phyloP scores from a whole-genome alignment of 371 early-diverging fungal species.

The Apophysomyces sp. region DNA sequence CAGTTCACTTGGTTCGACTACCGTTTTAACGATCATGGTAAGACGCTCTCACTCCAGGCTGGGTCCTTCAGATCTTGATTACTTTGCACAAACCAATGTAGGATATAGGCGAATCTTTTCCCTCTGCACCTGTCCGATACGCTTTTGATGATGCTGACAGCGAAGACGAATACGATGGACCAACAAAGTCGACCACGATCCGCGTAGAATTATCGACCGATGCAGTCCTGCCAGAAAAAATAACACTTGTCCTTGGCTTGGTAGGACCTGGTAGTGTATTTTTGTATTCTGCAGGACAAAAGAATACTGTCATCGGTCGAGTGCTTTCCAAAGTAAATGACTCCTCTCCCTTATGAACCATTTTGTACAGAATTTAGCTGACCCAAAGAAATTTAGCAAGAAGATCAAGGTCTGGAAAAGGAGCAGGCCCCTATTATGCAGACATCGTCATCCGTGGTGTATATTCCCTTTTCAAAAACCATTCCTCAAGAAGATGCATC shows the following conservation, averaged over 20 bases:
- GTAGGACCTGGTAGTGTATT: constrained; percentile 38
- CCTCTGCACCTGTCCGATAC: constrained; percentile 43
- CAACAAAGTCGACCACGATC: background rate
- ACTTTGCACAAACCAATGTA: background rate
- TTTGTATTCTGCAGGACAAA: constrained; percentile 17
- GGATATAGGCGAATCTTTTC: constrained; percentile 38
- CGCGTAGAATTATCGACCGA: background rate
- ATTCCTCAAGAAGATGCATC: constrained; percentile 21
- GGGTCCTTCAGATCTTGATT: background rate
- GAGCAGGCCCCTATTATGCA: background rate
- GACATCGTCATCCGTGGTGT: background rate
- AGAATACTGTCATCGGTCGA: background rate
- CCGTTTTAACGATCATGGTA: background rate
- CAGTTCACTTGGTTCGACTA: too few relatives aligned
- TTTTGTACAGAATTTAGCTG: too few relatives aligned
- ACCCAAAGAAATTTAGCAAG: background rate
- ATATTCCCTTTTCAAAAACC: constrained; percentile 7
- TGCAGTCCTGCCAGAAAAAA: background rate
- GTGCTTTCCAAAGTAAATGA: constrained; percentile 2
- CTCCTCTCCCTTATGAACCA: background rate
- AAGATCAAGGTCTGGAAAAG: background rate
- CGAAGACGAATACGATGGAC: constrained; percentile 30
- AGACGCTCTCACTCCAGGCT: background rate
- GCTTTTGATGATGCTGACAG: constrained; percentile 39
- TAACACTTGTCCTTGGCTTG: constrained; percentile 32